Evolutionary conservation across 2,329 filamentous ascomycete species (phyloP).

Genomic region (Paraphaeosphaeria sporulosa): DNA sequence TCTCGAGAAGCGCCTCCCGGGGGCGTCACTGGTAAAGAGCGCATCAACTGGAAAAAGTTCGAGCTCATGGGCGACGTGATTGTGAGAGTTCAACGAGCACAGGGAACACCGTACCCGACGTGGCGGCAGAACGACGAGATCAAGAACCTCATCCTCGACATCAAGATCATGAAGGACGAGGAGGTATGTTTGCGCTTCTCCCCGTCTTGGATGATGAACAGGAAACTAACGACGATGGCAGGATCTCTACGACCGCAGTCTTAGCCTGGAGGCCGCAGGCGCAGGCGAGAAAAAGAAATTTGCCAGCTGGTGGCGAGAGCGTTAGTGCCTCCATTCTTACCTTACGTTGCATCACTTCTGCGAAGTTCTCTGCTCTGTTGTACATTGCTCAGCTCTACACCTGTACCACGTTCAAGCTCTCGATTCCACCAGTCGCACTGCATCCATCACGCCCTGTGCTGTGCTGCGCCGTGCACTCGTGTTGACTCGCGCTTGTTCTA

Average conservation of each 20-base stretch:
- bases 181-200: slow-evolving; percentile 68
- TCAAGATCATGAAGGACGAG: slow-evolving; percentile 82
- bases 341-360: slow-evolving; percentile 1
- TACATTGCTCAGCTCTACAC: background rate
- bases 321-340: slow-evolving; percentile 45
- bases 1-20: slow-evolving; percentile 53
- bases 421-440: background rate
- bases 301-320: slow-evolving; percentile 56
- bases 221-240: slow-evolving; percentile 35
- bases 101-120: slow-evolving; percentile 81
- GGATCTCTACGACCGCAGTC: slow-evolving; percentile 67
- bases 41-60: slow-evolving; percentile 98
- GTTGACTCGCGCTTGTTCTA: background rate
- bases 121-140: slow-evolving; percentile 73
- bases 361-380: background rate
- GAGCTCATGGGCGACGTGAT: slow-evolving; percentile 94
- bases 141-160: slow-evolving; percentile 79
- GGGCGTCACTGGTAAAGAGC: slow-evolving; percentile 57
- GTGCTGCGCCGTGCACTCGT: background rate
- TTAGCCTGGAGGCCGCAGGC: slow-evolving; percentile 59
- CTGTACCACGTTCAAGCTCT: background rate
- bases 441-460: background rate
- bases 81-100: slow-evolving; percentile 88
- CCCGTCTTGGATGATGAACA: background rate
- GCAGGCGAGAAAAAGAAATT: slow-evolving; percentile 54